Percentiles rank a stretch among this genome's conserved stretches.
phyloP scores from a whole-genome alignment of 768 basidiomycete genomes.

The Rhizopogon vulgaris region DNA sequence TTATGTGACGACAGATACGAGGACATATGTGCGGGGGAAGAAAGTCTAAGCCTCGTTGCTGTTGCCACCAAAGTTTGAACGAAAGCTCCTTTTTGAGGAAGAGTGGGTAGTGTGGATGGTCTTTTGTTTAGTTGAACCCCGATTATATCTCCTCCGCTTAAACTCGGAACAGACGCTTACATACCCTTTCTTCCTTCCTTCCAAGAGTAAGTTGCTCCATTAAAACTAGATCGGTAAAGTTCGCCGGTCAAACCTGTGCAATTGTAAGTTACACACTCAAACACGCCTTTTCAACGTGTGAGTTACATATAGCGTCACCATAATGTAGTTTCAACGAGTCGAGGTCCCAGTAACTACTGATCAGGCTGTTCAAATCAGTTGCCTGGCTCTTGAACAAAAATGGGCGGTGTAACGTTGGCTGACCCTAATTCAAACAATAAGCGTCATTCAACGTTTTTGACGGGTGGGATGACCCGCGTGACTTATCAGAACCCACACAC shows the following conservation, averaged over 20 bases:
- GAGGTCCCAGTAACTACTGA: no score
- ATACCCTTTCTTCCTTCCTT: background rate
- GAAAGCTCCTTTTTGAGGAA: background rate
- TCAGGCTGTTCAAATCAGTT: background rate
- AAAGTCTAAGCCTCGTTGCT: background rate
- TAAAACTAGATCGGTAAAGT: no score
- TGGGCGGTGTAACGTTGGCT: background rate
- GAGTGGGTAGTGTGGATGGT: background rate
- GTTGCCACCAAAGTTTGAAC: background rate
- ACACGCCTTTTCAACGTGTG: background rate
- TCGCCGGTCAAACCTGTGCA: background rate
- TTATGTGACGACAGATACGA: conserved; percentile 21
- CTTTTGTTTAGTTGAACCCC: background rate
- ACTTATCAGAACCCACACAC: background rate
- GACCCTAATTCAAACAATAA: background rate
- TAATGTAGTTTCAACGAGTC: no score
- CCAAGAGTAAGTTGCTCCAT: no score
- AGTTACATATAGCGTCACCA: background rate
- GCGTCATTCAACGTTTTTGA: background rate
- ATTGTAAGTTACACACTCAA: background rate
- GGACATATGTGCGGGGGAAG: conserved; percentile 9
- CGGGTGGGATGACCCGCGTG: no score
- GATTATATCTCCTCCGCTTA: background rate
- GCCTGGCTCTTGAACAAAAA: background rate
- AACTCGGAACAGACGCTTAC: background rate